phyloP scores from a whole-genome alignment of 1,139 yeast species.

The Kurtzmaniella natalensis region DNA sequence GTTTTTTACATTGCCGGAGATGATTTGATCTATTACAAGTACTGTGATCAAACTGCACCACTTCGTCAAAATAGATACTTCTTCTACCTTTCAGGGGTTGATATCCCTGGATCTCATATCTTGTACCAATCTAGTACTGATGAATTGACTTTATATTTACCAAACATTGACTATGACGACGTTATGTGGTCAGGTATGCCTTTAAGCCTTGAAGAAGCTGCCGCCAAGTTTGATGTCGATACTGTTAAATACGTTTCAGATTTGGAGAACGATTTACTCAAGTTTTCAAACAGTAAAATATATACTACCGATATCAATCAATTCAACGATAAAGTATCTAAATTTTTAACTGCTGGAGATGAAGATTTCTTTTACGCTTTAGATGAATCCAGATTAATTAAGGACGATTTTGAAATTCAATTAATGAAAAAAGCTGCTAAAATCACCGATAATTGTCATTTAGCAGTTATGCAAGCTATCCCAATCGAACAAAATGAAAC shows the following conservation, averaged over 20 bases:
- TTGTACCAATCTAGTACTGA: constrained; percentile 53
- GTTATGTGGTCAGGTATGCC: constrained; percentile 98
- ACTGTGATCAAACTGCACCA: constrained; percentile 75
- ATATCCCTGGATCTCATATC: constrained; percentile 72
- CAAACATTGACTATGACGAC: constrained; percentile 80
- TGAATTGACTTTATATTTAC: constrained; percentile 67
- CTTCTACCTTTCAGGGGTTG: constrained; percentile 81
- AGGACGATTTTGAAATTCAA: constrained; percentile 76
- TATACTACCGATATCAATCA: constrained; percentile 44
- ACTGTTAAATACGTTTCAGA: constrained; percentile 61
- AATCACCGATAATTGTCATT: constrained; percentile 84
- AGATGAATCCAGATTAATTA: constrained; percentile 81
- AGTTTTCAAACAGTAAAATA: constrained; percentile 12
- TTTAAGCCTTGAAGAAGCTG: constrained; percentile 60
- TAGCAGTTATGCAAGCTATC: constrained; percentile 87
- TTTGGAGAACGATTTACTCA: constrained; percentile 28
- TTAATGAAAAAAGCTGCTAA: constrained; percentile 75
- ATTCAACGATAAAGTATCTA: constrained; percentile 26
- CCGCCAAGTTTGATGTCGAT: constrained; percentile 69
- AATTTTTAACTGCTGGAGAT: constrained; percentile 37
- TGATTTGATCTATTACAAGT: constrained; percentile 55
- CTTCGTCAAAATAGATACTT: constrained; percentile 90
- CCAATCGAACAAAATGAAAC: constrained; percentile 87
- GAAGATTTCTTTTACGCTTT: constrained; percentile 62
- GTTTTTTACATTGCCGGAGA: constrained; percentile 67